Conservation (phyloP, 2,329 filamentous ascomycete species). For the Fusarium coffeatum region DNA sequence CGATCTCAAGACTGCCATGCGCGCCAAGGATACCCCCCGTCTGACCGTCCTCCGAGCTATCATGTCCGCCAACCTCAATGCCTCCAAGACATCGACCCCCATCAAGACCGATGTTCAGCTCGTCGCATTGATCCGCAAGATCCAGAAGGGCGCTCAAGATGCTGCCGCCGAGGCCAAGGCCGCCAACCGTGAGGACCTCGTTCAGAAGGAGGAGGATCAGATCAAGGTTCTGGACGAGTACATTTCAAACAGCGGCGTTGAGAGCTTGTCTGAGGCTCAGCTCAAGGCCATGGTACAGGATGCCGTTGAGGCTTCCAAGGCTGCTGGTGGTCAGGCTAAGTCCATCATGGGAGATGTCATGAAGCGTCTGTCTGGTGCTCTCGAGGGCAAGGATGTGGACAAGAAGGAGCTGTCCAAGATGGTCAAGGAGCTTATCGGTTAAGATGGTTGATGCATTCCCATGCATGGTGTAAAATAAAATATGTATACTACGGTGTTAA, state of each 20-base stretch:
- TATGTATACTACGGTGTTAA: constrained; percentile 41
- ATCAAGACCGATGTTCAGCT: constrained; percentile 77
- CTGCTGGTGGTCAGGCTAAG: constrained; percentile 59
- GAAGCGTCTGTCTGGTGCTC: constrained; percentile 66
- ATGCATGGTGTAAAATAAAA: constrained; percentile 39
- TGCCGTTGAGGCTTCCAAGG: constrained; percentile 63
- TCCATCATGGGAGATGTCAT: constrained; percentile 69
- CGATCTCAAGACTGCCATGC: constrained; percentile 75
- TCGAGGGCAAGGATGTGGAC: constrained; percentile 74
- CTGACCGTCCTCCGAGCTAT: constrained; percentile 76
- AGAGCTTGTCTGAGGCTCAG: constrained; percentile 68
- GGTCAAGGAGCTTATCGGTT: constrained; percentile 63
- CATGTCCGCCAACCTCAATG: constrained; percentile 77
- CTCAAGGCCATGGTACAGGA: constrained; percentile 64
- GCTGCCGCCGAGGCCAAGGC: constrained; percentile 72
- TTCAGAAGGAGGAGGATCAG: constrained; percentile 76
- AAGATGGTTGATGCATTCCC: not conserved
- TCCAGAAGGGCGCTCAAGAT: constrained; percentile 66
- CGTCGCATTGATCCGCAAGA: constrained; percentile 74
- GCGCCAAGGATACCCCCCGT: constrained; percentile 70
- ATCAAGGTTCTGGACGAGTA: constrained; percentile 74
- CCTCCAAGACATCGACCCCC: constrained; percentile 77
- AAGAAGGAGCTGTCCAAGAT: constrained; percentile 69
- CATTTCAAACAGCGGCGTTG: constrained; percentile 67
- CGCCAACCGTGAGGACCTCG: constrained; percentile 75